Evolutionary conservation across 208 protist genomes (phyloP), one percentile per base, ranked within the genome.

Genomic region (Crithidia fasciculata): DNA sequence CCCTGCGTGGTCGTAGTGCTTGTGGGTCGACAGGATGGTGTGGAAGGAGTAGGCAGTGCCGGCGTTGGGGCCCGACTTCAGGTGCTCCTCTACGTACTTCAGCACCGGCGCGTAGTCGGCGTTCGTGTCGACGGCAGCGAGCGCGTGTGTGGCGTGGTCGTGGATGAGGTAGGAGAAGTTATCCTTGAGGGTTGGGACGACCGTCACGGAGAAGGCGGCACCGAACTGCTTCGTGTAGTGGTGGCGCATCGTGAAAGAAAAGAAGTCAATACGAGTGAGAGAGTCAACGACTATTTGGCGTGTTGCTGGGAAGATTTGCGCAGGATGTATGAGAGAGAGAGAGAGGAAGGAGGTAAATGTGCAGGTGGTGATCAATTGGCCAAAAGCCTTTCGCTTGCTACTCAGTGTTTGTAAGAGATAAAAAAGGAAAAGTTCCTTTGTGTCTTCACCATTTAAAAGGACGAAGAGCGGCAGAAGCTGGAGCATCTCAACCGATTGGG

Each of bases 101-200:
- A 97, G 65, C 1, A 98, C 55, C 10, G 88, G 87, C 19, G 81
- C 64, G 12, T 80, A 76, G 63, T 98, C 93, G 8, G 71, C 76
- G 44, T 92, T 93, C n/a, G 93, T 80, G 71, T 98, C 96, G n/a
- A 98, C 89, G 0, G 88, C 84, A 4, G 89, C 90, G 13, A 92
- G 66, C 3, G 65, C 70, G 49, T 86, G 77, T 5, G 83, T 93
- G 2, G 76, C 43, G 58, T 87, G 72, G 73, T 97, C 92, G 53
- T 92, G 69, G 66, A 98, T 86, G 3, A 97, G 63, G 74, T 98
- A 98, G 8, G 87, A 87, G 72, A 93, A 98, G 80, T 98, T 98
- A 74, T 98, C 96, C 56, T 85, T 78, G 36, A 97, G 80, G 40
- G 93, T 91, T 7, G 92, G 93, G 18, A 95, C 83, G 40, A 92